Base-by-base conservation (phyloP, 2,329 filamentous ascomycete species). In the Colletotrichum lentis region DNA sequence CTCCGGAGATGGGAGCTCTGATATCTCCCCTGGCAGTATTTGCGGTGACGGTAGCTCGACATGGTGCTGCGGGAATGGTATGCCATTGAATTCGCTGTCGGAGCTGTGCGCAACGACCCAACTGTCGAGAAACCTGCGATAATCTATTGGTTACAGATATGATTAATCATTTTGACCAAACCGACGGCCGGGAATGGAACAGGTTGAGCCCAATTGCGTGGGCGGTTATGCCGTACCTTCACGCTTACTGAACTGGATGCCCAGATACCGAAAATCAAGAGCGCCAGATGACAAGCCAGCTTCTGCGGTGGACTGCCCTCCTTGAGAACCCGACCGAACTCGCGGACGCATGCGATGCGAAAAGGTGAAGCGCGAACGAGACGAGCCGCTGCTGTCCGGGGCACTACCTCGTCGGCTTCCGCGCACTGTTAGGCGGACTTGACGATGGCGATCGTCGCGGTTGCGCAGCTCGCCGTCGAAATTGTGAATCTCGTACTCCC, bases 41-140 rank as follows among this genome's bases (percentile, higher is more conserved):
- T 83, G 79, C 16, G 82, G 82, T 46, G 83, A 83, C 5, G 82
- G 81, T 11, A 85, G 73, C 73, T 85, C 82, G 63, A 83, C 78
- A 55, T 79, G 81, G 71, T 81, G 80, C 6, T 77, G 76, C 3
- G 82, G 82, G 62, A 83, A 83, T 1, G 82, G 77, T 31, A 83
- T 78, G 8, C 80, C 81, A 27, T 80, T 76, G 64, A 83, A 84
- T 60, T 83, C 80, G 63, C 78, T 78, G 69, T 85, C 83, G 12
- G 80, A 79, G 69, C 75, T 79, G 65, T 85, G 82, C 49, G 81
- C 83, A 65, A 79, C 73, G 27, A 78, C 71, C 83, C 83, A 85
- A 54, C 76, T 79, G 18, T 82, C 78, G 18, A 85, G 74, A 62
- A 85, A 85, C 50, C 81, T 77, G 41, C 74, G 77, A 64, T 83